Evolutionary conservation across 495 filamentous ascomycete species (phyloP).

Genomic region (Penicilliopsis zonata): DNA sequence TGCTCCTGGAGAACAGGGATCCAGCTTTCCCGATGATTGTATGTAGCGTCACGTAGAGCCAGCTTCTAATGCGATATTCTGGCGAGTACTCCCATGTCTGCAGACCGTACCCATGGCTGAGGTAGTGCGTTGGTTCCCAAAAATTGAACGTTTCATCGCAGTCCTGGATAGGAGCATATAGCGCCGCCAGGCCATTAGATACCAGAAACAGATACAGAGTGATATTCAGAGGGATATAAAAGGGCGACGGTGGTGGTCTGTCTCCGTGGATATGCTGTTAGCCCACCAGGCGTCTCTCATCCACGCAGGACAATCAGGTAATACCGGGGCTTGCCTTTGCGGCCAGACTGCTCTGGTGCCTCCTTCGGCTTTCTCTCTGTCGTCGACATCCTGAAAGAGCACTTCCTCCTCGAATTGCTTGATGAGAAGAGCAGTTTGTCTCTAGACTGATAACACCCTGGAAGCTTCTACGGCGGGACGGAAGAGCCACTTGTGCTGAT

Average conservation of each 20-base stretch:
- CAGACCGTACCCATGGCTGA: slow-evolving; percentile 82
- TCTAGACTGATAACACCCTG: slow-evolving; percentile 15
- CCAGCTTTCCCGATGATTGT: slow-evolving; percentile 54
- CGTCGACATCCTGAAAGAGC: slow-evolving; percentile 5
- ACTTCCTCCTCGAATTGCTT: neutral
- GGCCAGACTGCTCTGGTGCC: slow-evolving; percentile 3
- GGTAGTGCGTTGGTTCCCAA: slow-evolving; percentile 96
- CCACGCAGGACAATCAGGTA: neutral
- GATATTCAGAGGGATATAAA: slow-evolving; percentile 56
- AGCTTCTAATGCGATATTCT: slow-evolving; percentile 88
- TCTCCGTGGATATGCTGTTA: slow-evolving; percentile 7
- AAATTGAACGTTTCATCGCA: slow-evolving; percentile 99
- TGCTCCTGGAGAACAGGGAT: slow-evolving; percentile 43
- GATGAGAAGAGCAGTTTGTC: neutral
- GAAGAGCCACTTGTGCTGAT: slow-evolving; percentile 22
- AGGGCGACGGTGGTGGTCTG: slow-evolving; percentile 41
- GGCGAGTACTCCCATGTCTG: slow-evolving; percentile 99
- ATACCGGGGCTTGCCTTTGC: slow-evolving; percentile 28
- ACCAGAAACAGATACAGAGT: slow-evolving; percentile 67
- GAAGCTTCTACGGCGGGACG: slow-evolving; percentile 17
- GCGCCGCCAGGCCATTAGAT: slow-evolving; percentile 64
- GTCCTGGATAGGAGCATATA: slow-evolving; percentile 86
- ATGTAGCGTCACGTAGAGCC: slow-evolving; percentile 86
- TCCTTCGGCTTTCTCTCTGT: slow-evolving; percentile 5
- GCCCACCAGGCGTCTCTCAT: slow-evolving; percentile 3